A percentile compares a stretch with the other conserved stretches of the same genome.
Conservation (phyloP, 345 rosid genomes). For the Cardiospermum halicacabum region DNA sequence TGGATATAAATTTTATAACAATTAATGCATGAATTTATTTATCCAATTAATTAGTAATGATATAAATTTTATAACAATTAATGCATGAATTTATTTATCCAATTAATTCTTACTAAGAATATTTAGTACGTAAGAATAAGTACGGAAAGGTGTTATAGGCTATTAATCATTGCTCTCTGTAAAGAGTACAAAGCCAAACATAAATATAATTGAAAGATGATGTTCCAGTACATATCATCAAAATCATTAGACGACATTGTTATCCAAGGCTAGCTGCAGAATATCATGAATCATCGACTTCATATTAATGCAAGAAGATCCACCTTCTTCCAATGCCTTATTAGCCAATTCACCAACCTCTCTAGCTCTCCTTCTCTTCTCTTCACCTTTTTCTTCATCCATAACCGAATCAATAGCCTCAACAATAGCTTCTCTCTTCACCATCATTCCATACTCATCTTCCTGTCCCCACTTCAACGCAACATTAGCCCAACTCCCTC, state of each 20-base stretch:
- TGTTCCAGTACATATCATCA: background rate
- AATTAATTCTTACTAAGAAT: no score
- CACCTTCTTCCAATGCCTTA: background rate
- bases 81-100: no score
- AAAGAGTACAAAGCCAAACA: no score
- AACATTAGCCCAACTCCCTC: background rate
- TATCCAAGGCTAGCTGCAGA: background rate
- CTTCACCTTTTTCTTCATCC: background rate
- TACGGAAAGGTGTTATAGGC: no score
- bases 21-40: no score
- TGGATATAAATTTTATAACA: no score
- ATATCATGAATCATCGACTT: background rate
- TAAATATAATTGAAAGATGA: no score
- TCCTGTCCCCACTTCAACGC: background rate
- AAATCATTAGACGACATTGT: background rate
- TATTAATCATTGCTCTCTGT: no score
- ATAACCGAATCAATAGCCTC: background rate
- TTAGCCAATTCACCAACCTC: constrained; percentile 1
- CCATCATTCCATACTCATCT: background rate
- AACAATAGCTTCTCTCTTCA: background rate
- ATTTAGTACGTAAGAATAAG: no score
- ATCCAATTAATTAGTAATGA: no score
- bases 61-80: no score
- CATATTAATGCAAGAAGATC: constrained; percentile 1
- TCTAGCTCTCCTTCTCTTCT: background rate